Conservation (phyloP, 2,329 filamentous ascomycete genomes). For the Trichoderma pleuroti region DNA sequence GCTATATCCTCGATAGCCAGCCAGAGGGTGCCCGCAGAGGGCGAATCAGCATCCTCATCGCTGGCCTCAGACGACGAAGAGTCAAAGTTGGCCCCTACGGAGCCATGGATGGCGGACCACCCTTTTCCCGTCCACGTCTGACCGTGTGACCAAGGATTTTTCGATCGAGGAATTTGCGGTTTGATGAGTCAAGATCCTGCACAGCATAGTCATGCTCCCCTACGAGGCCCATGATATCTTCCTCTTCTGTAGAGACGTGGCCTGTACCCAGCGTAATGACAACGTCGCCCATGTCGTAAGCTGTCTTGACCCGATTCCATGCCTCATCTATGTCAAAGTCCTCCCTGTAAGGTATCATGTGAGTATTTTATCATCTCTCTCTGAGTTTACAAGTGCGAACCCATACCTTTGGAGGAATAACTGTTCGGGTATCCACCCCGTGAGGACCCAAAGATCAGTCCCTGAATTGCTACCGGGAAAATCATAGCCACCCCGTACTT, state of each 20-base stretch:
- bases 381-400: slow-evolving; percentile 10
- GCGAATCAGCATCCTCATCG: slow-evolving; percentile 15
- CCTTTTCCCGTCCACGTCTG: slow-evolving; percentile 58
- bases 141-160: slow-evolving; percentile 93
- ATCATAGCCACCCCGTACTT: slow-evolving; percentile 92
- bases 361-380: background rate
- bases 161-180: slow-evolving; percentile 73
- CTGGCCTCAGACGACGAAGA: slow-evolving; percentile 1
- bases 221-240: slow-evolving; percentile 75
- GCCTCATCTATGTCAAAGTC: slow-evolving; percentile 72
- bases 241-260: slow-evolving; percentile 70
- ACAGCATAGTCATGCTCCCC: slow-evolving; percentile 94
- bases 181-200: slow-evolving; percentile 65
- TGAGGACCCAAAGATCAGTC: slow-evolving; percentile 88
- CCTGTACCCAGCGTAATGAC: slow-evolving; percentile 90
- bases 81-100: background rate
- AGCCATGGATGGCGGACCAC: slow-evolving; percentile 22
- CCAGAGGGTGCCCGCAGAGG: slow-evolving; percentile 76
- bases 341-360: slow-evolving; percentile 49
- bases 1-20: slow-evolving; percentile 83
- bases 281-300: slow-evolving; percentile 75
- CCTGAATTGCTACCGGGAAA: slow-evolving; percentile 97
- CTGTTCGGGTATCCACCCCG: slow-evolving; percentile 96
- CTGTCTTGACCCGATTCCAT: slow-evolving; percentile 73
- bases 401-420: slow-evolving; percentile 73